Evolutionary conservation across 106 monocot species (phyloP), one percentile per base, ranked within the genome.

Genomic region (Hemerocallis citrina): DNA sequence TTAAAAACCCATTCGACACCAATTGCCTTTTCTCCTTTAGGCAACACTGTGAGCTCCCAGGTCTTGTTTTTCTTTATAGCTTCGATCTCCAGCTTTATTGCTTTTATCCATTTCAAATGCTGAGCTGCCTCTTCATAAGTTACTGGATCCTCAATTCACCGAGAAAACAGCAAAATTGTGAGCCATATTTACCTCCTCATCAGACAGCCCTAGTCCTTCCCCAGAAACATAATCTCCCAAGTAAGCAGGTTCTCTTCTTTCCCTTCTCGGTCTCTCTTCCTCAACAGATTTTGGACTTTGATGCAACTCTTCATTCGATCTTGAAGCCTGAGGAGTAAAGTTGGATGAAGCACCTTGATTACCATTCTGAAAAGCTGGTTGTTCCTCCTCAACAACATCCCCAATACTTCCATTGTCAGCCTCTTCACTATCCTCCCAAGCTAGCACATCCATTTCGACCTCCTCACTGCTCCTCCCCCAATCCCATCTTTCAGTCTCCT

Each of bases 81-180:
- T 14, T 4, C 16, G n/a, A 56, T 56, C n/a, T 56, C 55, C 5
- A 32, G 31, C 12, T 32, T 16, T 32, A 56, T 56, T 1, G 55
- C 28, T 33, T 56, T 14, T 32, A 5, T 1, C 55, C 28, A 56
- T 32, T 56, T 34, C 2, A 7, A 13, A 13, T 30, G 13, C 34
- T 56, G 30, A 32, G 5, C 31, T 7, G 45, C 45, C 3, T 8
- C 45, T 15, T 45, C 14, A 15, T 7, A 45, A 45, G 45, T 15
- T 14, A 45, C 14, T n/a, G 61, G 61, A 41, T 61, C 61, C n/a
- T n/a, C n/a, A 49, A 61, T 27, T 40, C 23, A 41, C 29, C n/a
- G 61, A 20, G 42, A 61, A 61, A 5, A 40, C 7, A 19, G 41
- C 22, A 40, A 61, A 61, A 25, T 61, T n/a, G n/a, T n/a, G 48